Evolutionary conservation across 2,329 filamentous ascomycete species (phyloP), one percentile per base, ranked within the genome.

Genomic region (Talaromyces sp.): DNA sequence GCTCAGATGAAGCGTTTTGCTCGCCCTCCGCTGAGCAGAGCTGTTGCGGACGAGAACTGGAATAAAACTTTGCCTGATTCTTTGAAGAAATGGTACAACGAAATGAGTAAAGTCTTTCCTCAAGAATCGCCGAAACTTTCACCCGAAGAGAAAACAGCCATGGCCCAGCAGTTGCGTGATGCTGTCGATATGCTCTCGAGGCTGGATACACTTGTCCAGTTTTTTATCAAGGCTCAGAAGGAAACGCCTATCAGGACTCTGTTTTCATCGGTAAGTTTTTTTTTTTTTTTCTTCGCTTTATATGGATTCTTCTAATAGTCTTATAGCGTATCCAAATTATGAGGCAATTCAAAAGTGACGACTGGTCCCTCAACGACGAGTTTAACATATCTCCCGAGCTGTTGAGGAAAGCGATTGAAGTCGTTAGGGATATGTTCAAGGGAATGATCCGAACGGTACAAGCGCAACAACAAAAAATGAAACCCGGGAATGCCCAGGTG

Each of bases 361-460:
- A 79, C 39, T 78, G 77, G 72, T 69, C 70, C 4, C 69, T 77
- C 27, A 75, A 75, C 52, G 80, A 81, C 19, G 69, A 79, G 39
- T 75, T 81, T 62, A 81, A 77, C 4, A 73, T 82, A 28, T 65
- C 72, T 4, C 71, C 73, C 2, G 74, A 79, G 6, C 74, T 75
- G 36, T 64, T 80, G 22, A 71, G 71, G 30, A 65, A 67, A 9
- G 70, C 73, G 25, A 72, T 79, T 17, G 65, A 66, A 19, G 76
- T 74, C 59, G 73, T 81, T 44, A 77, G 72, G 53, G 74, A 72
- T 58, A 72, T 78, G 59, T 81, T 80, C 67, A 66, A 71, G 11
- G 63, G 69, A 42, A 76, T 77, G 73, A 71, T 77, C 42, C 65
- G 65, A 36, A 71, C 68, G 33, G 68, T 75, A 36, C 63, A 66